Evolutionary conservation across 2,329 filamentous ascomycete species (phyloP).

Genomic region (Exophiala sp.): DNA sequence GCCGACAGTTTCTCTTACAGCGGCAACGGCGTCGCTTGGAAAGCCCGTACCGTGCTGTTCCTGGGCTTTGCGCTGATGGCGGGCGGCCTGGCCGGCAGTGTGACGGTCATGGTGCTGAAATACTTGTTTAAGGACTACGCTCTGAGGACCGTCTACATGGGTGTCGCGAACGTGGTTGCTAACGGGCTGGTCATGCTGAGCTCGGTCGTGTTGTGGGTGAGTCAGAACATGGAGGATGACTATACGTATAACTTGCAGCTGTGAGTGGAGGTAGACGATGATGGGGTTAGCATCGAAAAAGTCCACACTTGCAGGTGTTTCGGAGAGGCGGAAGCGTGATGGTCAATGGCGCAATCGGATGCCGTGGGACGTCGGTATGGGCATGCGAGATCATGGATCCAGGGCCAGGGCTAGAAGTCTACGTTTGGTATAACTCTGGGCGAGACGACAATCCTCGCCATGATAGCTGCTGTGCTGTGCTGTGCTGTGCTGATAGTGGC

Average conservation of each 20-base stretch:
- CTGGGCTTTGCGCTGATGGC: slow-evolving; percentile 64
- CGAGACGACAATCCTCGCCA: too few relatives aligned
- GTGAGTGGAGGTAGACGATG: slow-evolving; percentile 32
- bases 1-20: slow-evolving; percentile 61
- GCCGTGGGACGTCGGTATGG: too few relatives aligned
- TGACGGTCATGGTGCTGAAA: slow-evolving; percentile 63
- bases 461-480: too few relatives aligned
- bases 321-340: too few relatives aligned
- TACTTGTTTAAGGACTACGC: slow-evolving; percentile 57
- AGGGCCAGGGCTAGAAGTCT: too few relatives aligned
- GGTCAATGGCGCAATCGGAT: too few relatives aligned
- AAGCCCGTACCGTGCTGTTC: slow-evolving; percentile 62
- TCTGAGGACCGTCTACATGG: slow-evolving; percentile 60
- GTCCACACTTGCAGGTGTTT: too few relatives aligned
- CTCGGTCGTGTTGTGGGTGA: slow-evolving; percentile 61
- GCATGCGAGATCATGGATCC: too few relatives aligned
- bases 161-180: slow-evolving; percentile 59
- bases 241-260: slow-evolving; percentile 65
- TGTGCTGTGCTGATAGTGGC: too few relatives aligned
- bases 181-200: slow-evolving; percentile 63
- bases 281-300: not conserved
- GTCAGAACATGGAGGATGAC: slow-evolving; percentile 67
- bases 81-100: slow-evolving; percentile 60
- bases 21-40: slow-evolving; percentile 63
- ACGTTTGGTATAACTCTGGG: too few relatives aligned